phyloP scores from a whole-genome alignment of 768 basidiomycete genomes.

The Scleroderma citrinum region DNA sequence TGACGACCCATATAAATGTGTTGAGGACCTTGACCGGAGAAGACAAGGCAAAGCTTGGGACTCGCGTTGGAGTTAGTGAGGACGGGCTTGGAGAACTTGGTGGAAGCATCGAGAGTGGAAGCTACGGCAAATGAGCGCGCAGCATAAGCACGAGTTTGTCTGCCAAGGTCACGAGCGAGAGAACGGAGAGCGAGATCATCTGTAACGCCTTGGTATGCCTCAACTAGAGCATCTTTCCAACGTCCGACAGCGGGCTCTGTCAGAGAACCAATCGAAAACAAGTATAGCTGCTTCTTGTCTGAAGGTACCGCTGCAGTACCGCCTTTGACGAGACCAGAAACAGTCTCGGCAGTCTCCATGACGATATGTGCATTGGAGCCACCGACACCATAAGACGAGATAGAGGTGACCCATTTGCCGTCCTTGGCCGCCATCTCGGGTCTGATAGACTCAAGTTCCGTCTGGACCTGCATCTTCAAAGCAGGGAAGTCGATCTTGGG shows the following conservation, averaged over 20 bases:
- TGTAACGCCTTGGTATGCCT: slow-evolving; percentile 11
- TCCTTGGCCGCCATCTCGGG: slow-evolving; percentile 24
- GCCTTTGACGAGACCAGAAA: slow-evolving; percentile 9
- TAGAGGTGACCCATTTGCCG: slow-evolving; percentile 26
- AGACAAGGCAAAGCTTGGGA: slow-evolving; percentile 31
- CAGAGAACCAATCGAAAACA: slow-evolving; percentile 24
- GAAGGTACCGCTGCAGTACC: not conserved
- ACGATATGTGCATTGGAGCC: slow-evolving; percentile 31
- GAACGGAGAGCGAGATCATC: slow-evolving; percentile 22
- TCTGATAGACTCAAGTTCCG: slow-evolving; percentile 20
- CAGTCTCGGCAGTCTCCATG: slow-evolving; percentile 20
- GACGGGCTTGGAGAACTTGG: slow-evolving; percentile 26
- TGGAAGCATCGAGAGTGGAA: slow-evolving; percentile 12
- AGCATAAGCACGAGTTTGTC: slow-evolving; percentile 27
- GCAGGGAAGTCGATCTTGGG: slow-evolving; percentile 21
- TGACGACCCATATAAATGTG: slow-evolving; percentile 33
- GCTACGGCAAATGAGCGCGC: slow-evolving; percentile 22
- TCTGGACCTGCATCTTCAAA: slow-evolving; percentile 23
- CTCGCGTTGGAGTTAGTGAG: slow-evolving; percentile 16
- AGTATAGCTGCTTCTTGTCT: slow-evolving; percentile 12
- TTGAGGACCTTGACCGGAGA: slow-evolving; percentile 33
- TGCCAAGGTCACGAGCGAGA: slow-evolving; percentile 21
- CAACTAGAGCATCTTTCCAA: slow-evolving; percentile 20
- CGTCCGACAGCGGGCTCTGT: slow-evolving; percentile 22
- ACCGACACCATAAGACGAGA: slow-evolving; percentile 31